phyloP scores from a whole-genome alignment of 768 basidiomycete species.

The Sutorius australiensis region DNA sequence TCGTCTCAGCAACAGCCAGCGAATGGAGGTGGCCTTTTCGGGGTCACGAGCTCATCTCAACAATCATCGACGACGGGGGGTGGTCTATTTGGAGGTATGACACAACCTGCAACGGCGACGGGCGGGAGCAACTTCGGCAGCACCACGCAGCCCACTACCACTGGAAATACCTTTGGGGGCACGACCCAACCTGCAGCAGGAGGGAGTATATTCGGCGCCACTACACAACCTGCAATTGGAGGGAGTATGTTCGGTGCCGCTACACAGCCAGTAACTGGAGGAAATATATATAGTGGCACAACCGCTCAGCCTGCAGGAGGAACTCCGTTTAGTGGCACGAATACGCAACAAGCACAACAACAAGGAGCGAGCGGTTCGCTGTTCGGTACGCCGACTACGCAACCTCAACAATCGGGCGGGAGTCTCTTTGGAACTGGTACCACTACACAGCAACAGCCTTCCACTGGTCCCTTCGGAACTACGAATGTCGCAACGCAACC shows the following conservation, averaged over 20 bases:
- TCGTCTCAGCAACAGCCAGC: constrained; percentile 25
- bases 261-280: constrained; percentile 19
- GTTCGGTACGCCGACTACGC: constrained; percentile 20
- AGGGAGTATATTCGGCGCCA: constrained; percentile 21
- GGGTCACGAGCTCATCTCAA: constrained; percentile 10
- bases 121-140: constrained; percentile 11
- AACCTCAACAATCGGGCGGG: constrained; percentile 22
- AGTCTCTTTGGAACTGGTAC: constrained; percentile 14
- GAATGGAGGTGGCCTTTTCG: constrained; percentile 17
- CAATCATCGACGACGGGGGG: constrained; percentile 13
- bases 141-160: constrained; percentile 12
- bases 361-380: constrained; percentile 14
- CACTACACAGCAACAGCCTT: constrained; percentile 22
- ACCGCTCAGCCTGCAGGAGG: constrained; percentile 23
- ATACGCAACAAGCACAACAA: constrained; percentile 14
- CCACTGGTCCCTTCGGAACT: constrained; percentile 24
- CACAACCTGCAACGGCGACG: constrained; percentile 9
- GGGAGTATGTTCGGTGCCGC: constrained; percentile 21
- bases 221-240: constrained; percentile 18
- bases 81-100: constrained; percentile 14
- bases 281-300: constrained; percentile 19
- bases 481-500: constrained; percentile 14
- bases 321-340: constrained; percentile 23
- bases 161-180: constrained; percentile 12
- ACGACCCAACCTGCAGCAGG: constrained; percentile 7